These are phyloP conservation scores for Saccharomycopsis babjevae DNA, from an alignment of 805 yeast species.

Conservation along the genomic window DNA sequence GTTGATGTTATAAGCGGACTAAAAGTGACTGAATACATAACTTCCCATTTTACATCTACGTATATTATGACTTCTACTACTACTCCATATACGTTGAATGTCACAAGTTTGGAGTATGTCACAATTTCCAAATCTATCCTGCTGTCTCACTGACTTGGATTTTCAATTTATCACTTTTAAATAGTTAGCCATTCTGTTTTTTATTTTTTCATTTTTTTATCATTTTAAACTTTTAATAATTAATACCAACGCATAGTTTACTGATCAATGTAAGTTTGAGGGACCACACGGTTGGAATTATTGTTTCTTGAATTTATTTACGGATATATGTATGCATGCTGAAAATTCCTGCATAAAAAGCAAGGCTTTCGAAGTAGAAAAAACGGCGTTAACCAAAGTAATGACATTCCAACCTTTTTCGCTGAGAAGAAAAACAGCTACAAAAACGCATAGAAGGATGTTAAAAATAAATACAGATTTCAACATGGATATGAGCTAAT, in stretches of 20 bases:
- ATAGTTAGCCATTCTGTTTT: not conserved
- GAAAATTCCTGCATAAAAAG: not conserved
- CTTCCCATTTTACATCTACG: constrained; percentile 2
- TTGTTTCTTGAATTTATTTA: not conserved
- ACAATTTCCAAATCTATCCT: not conserved
- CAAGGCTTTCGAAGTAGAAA: not conserved
- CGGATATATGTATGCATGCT: not conserved
- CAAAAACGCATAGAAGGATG: not conserved
- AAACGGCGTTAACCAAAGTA: not conserved
- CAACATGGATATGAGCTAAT: not conserved
- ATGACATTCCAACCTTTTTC: not conserved
- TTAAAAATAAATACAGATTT: not conserved
- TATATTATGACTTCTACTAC: constrained; percentile 3
- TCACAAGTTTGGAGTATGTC: not conserved
- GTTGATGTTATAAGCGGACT: constrained; percentile 10
- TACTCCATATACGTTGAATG: not conserved
- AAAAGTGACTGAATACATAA: constrained; percentile 5
- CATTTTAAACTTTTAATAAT: too few relatives aligned
- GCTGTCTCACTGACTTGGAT: not conserved
- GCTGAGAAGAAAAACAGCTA: not conserved
- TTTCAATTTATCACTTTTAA: not conserved
- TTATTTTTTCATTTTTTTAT: not conserved
- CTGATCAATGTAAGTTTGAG: too few relatives aligned
- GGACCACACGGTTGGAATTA: not conserved
- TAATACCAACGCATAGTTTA: not conserved